Conservation (phyloP, 164 flowering plant genomes). For the Stephania cephalantha region DNA sequence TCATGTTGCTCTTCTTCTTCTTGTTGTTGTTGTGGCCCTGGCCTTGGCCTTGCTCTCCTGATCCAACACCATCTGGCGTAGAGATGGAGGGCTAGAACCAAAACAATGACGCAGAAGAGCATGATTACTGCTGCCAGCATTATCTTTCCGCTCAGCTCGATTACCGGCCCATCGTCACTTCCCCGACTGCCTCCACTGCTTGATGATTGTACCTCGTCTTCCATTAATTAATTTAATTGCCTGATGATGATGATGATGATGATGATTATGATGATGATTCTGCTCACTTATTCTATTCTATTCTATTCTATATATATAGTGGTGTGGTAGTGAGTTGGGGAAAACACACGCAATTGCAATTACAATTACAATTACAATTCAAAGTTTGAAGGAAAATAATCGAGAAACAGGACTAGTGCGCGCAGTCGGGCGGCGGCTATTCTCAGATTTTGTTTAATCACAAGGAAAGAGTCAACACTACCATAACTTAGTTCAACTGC, state of each 20-base stretch:
- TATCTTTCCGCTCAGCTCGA: slow-evolving; percentile 45
- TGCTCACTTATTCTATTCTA: too few species aligned
- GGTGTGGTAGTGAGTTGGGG: neutral
- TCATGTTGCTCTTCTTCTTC: neutral
- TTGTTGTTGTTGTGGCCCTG: slow-evolving; percentile 3
- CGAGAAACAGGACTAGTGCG: neutral
- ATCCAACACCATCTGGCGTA: slow-evolving; percentile 68
- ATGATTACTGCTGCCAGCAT: slow-evolving; percentile 51
- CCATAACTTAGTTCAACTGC: neutral
- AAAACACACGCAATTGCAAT: neutral
- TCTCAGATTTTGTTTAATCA: too few species aligned
- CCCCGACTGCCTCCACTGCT: neutral
- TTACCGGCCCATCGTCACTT: neutral
- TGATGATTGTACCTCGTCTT: neutral
- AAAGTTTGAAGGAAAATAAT: neutral
- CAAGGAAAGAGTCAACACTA: neutral
- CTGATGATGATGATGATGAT: too few species aligned
- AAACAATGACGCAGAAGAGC: slow-evolving; percentile 48
- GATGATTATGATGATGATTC: too few species aligned
- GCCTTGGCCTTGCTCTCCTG: slow-evolving; percentile 17
- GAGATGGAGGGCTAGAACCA: slow-evolving; percentile 62
- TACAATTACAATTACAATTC: neutral
- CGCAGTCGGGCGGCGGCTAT: neutral
- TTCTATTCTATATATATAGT: too few species aligned
- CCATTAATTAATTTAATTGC: neutral